Evolutionary conservation across 305 asterid species (phyloP).

Genomic region (Nicotiana rustica): DNA sequence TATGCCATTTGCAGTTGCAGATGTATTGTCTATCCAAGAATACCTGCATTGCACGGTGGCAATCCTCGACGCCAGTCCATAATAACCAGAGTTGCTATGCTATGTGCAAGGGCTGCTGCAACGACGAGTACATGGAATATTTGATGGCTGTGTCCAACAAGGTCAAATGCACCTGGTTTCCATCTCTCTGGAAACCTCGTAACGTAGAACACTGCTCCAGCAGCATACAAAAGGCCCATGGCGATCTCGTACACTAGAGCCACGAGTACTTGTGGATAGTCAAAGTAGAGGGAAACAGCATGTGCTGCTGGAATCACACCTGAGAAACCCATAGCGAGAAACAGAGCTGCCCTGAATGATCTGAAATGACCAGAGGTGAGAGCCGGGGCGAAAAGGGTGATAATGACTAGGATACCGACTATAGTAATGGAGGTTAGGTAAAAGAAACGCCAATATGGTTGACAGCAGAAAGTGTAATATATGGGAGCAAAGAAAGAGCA

Average conservation of each 20-base stretch:
- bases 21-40: constrained; percentile 27
- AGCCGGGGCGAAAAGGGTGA: constrained; percentile 71
- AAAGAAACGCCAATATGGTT: constrained; percentile 57
- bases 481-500: constrained; percentile 81
- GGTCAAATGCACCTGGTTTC: constrained; percentile 68
- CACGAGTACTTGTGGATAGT: constrained; percentile 53
- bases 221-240: constrained; percentile 72
- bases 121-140: constrained; percentile 69
- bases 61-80: constrained; percentile 78
- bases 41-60: constrained; percentile 36
- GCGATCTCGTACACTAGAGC: constrained; percentile 72
- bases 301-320: constrained; percentile 88
- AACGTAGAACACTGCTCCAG: constrained; percentile 60
- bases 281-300: constrained; percentile 60
- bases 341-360: constrained; percentile 68
- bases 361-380: constrained; percentile 63
- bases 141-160: constrained; percentile 80
- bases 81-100: constrained; percentile 67
- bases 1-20: neutral
- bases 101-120: constrained; percentile 74
- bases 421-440: constrained; percentile 71
- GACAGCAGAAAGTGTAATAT: constrained; percentile 71
- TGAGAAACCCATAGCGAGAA: constrained; percentile 84
- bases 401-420: constrained; percentile 56
- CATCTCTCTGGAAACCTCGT: constrained; percentile 72